Percentiles rank a stretch among this genome's conserved stretches.
Conservation (phyloP, 345 rosid genomes). For the Acer yangbiense region DNA sequence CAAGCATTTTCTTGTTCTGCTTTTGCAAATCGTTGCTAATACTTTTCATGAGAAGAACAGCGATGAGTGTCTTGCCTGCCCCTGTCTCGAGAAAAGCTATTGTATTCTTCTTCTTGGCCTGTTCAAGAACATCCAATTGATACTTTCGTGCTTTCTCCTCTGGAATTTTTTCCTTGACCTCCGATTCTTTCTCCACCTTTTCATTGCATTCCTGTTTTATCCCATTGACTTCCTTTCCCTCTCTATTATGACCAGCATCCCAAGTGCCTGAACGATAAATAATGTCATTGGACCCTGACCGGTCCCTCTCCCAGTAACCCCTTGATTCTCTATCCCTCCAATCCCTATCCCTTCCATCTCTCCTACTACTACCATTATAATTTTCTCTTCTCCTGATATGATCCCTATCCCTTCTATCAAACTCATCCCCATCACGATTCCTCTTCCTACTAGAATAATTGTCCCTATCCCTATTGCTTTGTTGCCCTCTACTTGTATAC, state of each 20-base stretch:
- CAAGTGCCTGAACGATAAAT: constrained; percentile 77
- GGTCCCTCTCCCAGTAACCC: constrained; percentile 98
- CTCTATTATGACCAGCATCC: constrained; percentile 69
- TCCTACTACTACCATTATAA: constrained; percentile 41
- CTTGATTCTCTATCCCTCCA: constrained; percentile 66
- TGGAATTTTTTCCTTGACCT: constrained; percentile 63
- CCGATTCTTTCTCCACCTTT: constrained; percentile 51
- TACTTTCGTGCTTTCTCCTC: constrained; percentile 92
- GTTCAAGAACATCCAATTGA: constrained; percentile 96
- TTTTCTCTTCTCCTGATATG: constrained; percentile 57
- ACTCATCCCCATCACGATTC: constrained; percentile 58
- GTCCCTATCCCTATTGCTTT: constrained; percentile 54
- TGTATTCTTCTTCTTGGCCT: constrained; percentile 86
- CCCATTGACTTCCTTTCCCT: constrained; percentile 46
- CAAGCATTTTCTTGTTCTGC: constrained; percentile 76
- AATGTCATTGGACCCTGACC: constrained; percentile 64
- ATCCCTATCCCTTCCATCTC: constrained; percentile 61
- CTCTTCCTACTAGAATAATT: constrained; percentile 59
- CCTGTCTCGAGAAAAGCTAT: constrained; percentile 99
- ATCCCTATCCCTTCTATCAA: constrained; percentile 60
- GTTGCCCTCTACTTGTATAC: constrained; percentile 41
- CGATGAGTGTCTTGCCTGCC: constrained; percentile 97
- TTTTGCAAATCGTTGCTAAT: constrained; percentile 55
- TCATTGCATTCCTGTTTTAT: constrained; percentile 44
- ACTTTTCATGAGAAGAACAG: constrained; percentile 87